Evolutionary conservation across 306 rosid genomes (phyloP), one percentile per base, ranked within the genome.

Genomic region (Spatholobus suberectus): DNA sequence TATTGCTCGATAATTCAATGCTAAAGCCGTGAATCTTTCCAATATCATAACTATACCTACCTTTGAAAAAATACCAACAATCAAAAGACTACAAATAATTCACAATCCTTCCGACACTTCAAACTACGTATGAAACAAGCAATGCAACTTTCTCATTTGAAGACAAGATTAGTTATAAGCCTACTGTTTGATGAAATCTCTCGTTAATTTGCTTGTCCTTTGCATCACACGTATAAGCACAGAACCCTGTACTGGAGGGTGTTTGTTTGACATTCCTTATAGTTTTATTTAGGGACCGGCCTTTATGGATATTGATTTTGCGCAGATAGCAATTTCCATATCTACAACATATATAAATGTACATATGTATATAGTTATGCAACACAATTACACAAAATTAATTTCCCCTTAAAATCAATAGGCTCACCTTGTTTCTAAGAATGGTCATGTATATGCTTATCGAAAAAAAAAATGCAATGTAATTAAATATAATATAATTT

Each of bases 21-120:
- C 49, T 61, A 85, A 73, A 66, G 73, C 82, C 72, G 46, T 81
- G 89, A 87, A 90, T 89, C 89, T 89, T 87, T 84, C 90, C 91
- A 90, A 79, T 84, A 89, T 90, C 90, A 86, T 89, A 90, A 89
- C 90, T 84, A n/a, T n/a, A 90, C 86, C 92, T 77, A 84, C 82
- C 85, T 79, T 82, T 83, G 67, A 76, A 81, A 86, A 83, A 23
- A 4, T 47, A 84, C 78, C 52, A 77, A 49, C 78, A 82, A 61
- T 55, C 54, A 74, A 69, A 71, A 59, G 43, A 40, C 79, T 32
- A 46, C 47, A 20, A 75, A 81, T 75, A 59, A 80, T 52, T 81
- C 24, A 51, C 54, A 26, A 70, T 54, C 51, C 52, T 40, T 71
- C 87, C 81, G 84, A 80, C 89, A 82, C 76, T 15, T 81, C 37